Evolutionary conservation across 106 monocot species (phyloP).

Genomic region (Chionographis japonica): DNA sequence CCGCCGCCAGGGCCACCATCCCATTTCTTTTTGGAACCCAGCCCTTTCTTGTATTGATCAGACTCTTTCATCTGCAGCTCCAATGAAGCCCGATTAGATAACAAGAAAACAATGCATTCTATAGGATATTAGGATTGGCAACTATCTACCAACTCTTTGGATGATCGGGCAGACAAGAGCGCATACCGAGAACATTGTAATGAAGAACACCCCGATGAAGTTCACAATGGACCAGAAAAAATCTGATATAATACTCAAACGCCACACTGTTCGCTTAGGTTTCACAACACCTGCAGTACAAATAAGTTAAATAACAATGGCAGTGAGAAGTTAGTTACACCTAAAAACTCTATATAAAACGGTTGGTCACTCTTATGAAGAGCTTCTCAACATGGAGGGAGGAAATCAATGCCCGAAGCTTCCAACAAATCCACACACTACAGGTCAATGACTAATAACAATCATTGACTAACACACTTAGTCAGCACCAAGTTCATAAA

Average conservation of each 20-base stretch:
- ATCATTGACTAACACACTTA: no score
- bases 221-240: constrained; percentile 62
- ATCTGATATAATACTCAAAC: constrained; percentile 64
- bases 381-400: no score
- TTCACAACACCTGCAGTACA: constrained; percentile 69
- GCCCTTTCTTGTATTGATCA: constrained; percentile 64
- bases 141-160: no score
- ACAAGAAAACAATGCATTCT: neutral
- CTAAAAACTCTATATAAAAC: no score
- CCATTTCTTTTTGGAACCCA: constrained; percentile 71
- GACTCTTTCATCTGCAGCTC: constrained; percentile 58
- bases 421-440: no score
- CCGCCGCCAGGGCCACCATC: constrained; percentile 82
- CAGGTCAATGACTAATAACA: no score
- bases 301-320: neutral
- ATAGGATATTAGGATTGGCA: no score
- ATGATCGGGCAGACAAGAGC: no score
- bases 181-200: constrained; percentile 89
- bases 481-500: no score
- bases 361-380: no score
- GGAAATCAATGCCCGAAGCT: no score
- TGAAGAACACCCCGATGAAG: constrained; percentile 62
- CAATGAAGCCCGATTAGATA: neutral
- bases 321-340: neutral
- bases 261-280: constrained; percentile 69